Percentiles rank a stretch among this genome's conserved stretches.
Conservation (phyloP, 192 early-diverging fungal species). For the Backusella mclennaniae region DNA sequence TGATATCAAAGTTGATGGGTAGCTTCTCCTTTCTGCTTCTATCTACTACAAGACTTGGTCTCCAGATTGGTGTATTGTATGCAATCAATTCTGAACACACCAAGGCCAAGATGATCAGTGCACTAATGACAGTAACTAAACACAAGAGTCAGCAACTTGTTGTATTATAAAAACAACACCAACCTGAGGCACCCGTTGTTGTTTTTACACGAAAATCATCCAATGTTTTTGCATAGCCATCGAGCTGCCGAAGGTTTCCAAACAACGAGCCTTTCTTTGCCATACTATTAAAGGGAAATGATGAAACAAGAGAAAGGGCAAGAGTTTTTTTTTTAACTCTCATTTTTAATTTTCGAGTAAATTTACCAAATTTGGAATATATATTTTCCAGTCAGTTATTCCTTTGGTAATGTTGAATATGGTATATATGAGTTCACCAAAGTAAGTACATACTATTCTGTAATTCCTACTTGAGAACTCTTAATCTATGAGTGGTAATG, state of each 20-base stretch:
- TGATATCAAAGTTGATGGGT: conserved; percentile 86
- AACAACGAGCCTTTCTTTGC: conserved; percentile 47
- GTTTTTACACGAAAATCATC: conserved; percentile 93
- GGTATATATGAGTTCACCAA: background rate
- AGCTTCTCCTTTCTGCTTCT: conserved; percentile 85
- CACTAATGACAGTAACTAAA: conserved; percentile 76
- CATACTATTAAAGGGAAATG: conserved; percentile 26
- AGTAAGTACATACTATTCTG: too few species aligned
- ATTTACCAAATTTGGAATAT: background rate
- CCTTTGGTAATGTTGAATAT: background rate
- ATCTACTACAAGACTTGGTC: conserved; percentile 81
- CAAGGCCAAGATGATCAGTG: conserved; percentile 72
- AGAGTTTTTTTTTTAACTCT: background rate
- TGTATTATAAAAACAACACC: background rate
- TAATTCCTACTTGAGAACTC: too few species aligned
- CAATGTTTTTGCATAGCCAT: conserved; percentile 95
- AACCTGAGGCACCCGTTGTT: conserved; percentile 72
- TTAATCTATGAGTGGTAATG: too few species aligned
- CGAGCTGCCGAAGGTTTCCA: conserved; percentile 59
- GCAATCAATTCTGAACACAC: conserved; percentile 81
- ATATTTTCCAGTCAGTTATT: background rate
- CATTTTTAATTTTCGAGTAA: background rate
- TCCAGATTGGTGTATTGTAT: conserved; percentile 65
- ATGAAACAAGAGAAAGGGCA: background rate
- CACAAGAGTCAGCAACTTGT: background rate